Conservation (phyloP, 1,284 basidiomycete species). For the Ustilago trichophora region DNA sequence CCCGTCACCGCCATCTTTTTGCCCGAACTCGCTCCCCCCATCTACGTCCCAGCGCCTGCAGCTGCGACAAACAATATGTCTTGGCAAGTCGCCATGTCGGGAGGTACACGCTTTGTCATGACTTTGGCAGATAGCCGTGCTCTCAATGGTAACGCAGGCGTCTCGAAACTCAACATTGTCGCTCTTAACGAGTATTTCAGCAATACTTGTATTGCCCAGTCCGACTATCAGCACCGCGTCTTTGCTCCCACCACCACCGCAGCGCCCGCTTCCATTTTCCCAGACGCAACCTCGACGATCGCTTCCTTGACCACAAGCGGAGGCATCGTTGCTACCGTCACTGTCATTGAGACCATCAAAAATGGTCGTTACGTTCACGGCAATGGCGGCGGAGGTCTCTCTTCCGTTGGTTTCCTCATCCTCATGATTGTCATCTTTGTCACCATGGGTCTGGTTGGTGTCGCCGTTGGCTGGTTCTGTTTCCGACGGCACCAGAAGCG, state of each 20-base stretch:
- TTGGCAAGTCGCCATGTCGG: conserved; percentile 31
- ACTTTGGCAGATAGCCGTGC: conserved; percentile 39
- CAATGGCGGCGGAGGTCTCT: conserved; percentile 9
- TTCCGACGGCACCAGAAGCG: conserved; percentile 33
- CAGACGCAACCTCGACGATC: conserved; percentile 43
- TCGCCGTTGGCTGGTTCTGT: conserved; percentile 40
- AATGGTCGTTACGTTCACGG: conserved; percentile 22
- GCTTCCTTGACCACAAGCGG: conserved; percentile 41
- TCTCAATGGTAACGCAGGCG: conserved; percentile 24
- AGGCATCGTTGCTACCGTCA: conserved; percentile 35
- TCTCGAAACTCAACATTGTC: conserved; percentile 43
- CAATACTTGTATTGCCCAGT: conserved; percentile 19
- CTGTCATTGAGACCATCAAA: conserved; percentile 41
- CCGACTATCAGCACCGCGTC: conserved; percentile 13
- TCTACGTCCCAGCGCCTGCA: conserved; percentile 24
- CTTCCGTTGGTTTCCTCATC: conserved; percentile 14
- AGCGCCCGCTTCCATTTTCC: conserved; percentile 27
- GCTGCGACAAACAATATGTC: conserved; percentile 9
- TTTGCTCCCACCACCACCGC: conserved; percentile 33
- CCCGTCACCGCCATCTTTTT: conserved; percentile 43
- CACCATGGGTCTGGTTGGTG: conserved; percentile 24
- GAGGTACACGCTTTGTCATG: conserved; percentile 43
- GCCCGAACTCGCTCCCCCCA: conserved; percentile 37
- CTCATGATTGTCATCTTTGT: conserved; percentile 34
- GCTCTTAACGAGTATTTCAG: conserved; percentile 38